Evolutionary conservation across 331 rosid genomes (phyloP), one percentile per base, ranked within the genome.

Genomic region (Phaseolus coccineus): DNA sequence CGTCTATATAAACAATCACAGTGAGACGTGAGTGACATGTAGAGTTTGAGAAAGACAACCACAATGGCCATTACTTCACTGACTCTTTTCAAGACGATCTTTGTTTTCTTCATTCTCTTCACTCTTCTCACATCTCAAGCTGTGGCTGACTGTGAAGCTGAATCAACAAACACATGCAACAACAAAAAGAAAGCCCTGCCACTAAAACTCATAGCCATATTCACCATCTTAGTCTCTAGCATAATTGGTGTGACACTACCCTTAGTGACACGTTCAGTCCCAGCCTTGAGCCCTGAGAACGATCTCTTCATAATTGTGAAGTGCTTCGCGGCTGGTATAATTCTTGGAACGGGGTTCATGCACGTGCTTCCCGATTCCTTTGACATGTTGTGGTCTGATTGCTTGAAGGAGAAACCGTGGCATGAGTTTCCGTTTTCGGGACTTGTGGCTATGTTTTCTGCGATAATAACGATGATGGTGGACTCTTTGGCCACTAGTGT

Each of bases 341-440:
- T 92, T 37, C 89, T 92, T 0, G 96, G 87, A 35, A 92, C 96
- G 0, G 93, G 93, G 0, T 92, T 92, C 91, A 80, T 90, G 97
- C 93, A 90, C 30, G 93, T 92, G 16, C 79, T 92, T 2, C 97
- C 96, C 0, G 97, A 92, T 56, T 92, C 97, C 0, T 92, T 83
- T 14, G 92, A 74, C 52, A 90, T 90, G 93, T 52, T 92, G 4
- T 56, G 82, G 87, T 87, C 92, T 0, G 84, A 67, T 72, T 89
- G 97, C 52, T 73, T 92, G 72, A 8, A 74, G 5, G 76, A 92
- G 28, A 90, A 92, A 44, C 96, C 92, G 0, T 92, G 97, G 94
- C 94, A 85, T 19, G 82, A 84, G 85, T 92, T 89, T 39, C 96
- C 96, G 1, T 92, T 92, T 53, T 81, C 93, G 0, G 92, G 97